Evolutionary conservation across 768 basidiomycete species (phyloP).

Genomic region (Cyclocybe aegerita): DNA sequence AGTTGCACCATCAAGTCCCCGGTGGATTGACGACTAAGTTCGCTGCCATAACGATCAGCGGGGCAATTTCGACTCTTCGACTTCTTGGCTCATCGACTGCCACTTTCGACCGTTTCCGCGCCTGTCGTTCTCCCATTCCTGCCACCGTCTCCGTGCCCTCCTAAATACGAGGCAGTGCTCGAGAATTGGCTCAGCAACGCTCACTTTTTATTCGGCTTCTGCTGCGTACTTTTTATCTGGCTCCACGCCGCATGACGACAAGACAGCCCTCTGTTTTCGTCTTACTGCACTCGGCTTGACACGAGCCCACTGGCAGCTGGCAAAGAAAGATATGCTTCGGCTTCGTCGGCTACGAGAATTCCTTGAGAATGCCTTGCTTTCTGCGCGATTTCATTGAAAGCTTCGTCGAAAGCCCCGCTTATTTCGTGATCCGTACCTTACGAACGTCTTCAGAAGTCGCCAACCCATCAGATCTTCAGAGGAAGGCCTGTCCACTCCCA

Average conservation of each 20-base stretch:
- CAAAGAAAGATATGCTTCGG: background rate
- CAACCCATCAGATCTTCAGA: conserved; percentile 9
- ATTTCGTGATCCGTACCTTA: conserved; percentile 24
- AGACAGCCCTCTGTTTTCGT: no score
- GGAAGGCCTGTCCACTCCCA: conserved; percentile 2
- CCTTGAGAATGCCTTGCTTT: conserved; percentile 5
- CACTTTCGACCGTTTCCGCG: conserved; percentile 16
- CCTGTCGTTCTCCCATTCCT: no score
- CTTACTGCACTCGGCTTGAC: no score
- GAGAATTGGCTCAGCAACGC: no score
- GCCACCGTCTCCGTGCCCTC: no score
- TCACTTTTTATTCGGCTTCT: no score
- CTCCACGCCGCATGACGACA: no score
- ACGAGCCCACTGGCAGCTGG: background rate
- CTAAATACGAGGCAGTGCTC: no score
- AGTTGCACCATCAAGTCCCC: conserved; percentile 12
- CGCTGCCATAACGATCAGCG: conserved; percentile 19
- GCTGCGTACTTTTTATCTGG: no score
- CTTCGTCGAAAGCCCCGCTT: conserved; percentile 20
- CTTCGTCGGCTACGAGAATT: background rate
- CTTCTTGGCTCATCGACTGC: conserved; percentile 15
- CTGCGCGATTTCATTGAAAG: conserved; percentile 8
- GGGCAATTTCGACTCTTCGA: conserved; percentile 14
- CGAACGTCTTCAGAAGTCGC: conserved; percentile 4
- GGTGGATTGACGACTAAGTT: conserved; percentile 17